Base-by-base conservation (phyloP, 306 rosid genomes). In the Malus orientalis region DNA sequence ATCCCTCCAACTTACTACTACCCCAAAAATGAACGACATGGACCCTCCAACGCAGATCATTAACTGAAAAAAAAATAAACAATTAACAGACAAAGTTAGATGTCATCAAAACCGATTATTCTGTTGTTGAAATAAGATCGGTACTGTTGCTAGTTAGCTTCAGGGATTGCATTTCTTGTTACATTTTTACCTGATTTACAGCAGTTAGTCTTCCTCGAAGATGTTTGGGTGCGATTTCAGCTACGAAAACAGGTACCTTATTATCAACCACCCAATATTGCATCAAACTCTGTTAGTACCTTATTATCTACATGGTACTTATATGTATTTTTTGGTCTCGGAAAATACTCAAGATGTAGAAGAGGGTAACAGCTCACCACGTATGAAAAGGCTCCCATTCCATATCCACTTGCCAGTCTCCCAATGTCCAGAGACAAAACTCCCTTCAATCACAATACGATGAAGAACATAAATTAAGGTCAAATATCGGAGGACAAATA, bases 181-280 rank as follows among this genome's bases (percentile, higher is more conserved):
- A 66, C 15, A 13, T 59, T 14, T 71, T 67, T 69, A 89, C 97
- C 97, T 94, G 98, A 81, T 94, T 94, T 71, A 89, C 18, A 59
- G 98, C 89, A 67, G 98, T 94, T 60, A 94, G 81, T 53, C 84
- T 76, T 64, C 98, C 98, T 69, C 97, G 87, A 73, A 90, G 97
- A 78, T 94, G 83, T 85, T 92, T 92, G 20, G 96, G 96, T 74
- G 98, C 93, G 79, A 94, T 92, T 86, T 94, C 98, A 60, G 98
- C 96, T 67, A 94, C 29, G 76, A 92, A 92, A 81, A 94, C 80
- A 8, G 97, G 97, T 80, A 92, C 98, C 98, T 91, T 77, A 30
- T 47, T 45, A 53, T 79, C 11, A 40, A 40, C 73, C 78, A 75
- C 75, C 49, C 82, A 87, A 62, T 65, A 60, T 33, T 49, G 74